Percentiles rank a stretch among this genome's conserved stretches.
These are phyloP conservation scores for Cucurbita ficifolia DNA, from an alignment of 306 rosid species.

Conservation along the genomic window DNA sequence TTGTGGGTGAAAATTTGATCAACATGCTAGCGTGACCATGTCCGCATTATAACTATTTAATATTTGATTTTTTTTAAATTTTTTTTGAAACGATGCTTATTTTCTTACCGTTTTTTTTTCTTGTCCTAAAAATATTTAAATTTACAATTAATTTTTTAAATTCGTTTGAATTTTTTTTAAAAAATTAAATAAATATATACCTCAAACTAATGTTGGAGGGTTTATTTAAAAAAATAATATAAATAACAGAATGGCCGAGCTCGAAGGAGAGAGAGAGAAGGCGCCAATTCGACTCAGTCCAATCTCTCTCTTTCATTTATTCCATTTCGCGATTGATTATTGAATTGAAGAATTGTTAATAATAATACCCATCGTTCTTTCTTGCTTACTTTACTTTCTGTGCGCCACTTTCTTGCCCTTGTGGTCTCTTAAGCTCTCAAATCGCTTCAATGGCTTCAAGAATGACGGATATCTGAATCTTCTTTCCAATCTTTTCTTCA, in stretches of 20 bases:
- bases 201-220: too few species aligned
- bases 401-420: neutral
- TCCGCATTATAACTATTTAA: too few species aligned
- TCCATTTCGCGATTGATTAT: neutral
- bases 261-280: neutral
- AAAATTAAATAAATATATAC: too few species aligned
- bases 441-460: neutral
- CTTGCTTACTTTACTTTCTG: neutral
- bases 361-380: neutral
- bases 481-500: constrained; percentile 9
- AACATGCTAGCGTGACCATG: too few species aligned
- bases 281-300: neutral
- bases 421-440: neutral
- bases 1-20: too few species aligned
- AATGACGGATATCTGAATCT: neutral
- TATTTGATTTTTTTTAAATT: too few species aligned
- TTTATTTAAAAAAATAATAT: neutral
- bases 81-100: too few species aligned
- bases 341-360: neutral
- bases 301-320: neutral
- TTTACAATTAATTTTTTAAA: too few species aligned
- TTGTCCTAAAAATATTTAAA: too few species aligned
- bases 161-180: too few species aligned
- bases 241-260: neutral
- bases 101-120: too few species aligned